These are phyloP conservation scores for Colletotrichum echinochloae DNA, from an alignment of 2,329 filamentous ascomycete species.

Conservation along the genomic window DNA sequence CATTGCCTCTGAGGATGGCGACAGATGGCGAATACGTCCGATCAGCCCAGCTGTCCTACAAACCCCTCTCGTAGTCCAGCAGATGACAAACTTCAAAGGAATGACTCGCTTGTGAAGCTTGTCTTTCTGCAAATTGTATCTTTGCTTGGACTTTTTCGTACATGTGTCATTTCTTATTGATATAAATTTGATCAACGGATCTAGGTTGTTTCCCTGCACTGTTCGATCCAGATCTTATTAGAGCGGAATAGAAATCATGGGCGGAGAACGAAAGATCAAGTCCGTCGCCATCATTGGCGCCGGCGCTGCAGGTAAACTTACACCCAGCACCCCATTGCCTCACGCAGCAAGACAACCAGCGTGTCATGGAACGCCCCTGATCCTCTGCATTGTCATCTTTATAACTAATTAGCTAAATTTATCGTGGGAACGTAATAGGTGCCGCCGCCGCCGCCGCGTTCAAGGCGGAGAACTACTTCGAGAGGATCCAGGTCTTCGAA, in stretches of 20 bases:
- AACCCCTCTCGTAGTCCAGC: constrained; percentile 1
- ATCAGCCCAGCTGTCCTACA: constrained; percentile 17
- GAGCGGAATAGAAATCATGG: constrained; percentile 26
- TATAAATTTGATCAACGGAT: not conserved
- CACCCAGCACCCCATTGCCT: not conserved
- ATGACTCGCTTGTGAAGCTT: constrained; percentile 1
- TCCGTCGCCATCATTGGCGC: constrained; percentile 59
- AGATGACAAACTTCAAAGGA: constrained; percentile 31
- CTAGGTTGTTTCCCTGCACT: too few relatives aligned
- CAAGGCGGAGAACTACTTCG: constrained; percentile 58
- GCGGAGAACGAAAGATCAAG: constrained; percentile 46
- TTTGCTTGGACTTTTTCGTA: not conserved
- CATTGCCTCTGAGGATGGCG: constrained; percentile 37
- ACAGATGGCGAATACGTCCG: constrained; percentile 33
- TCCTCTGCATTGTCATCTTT: not conserved
- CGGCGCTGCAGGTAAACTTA: constrained; percentile 53
- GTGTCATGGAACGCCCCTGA: too few relatives aligned
- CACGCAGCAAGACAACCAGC: not conserved
- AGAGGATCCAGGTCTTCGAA: constrained; percentile 57
- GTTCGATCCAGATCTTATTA: not conserved
- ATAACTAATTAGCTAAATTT: not conserved
- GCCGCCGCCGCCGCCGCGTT: constrained; percentile 60
- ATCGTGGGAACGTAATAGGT: constrained; percentile 48
- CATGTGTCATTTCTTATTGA: not conserved
- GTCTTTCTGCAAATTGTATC: not conserved